phyloP scores from a whole-genome alignment of 2,329 filamentous ascomycete genomes.

The Volutella citrinella region DNA sequence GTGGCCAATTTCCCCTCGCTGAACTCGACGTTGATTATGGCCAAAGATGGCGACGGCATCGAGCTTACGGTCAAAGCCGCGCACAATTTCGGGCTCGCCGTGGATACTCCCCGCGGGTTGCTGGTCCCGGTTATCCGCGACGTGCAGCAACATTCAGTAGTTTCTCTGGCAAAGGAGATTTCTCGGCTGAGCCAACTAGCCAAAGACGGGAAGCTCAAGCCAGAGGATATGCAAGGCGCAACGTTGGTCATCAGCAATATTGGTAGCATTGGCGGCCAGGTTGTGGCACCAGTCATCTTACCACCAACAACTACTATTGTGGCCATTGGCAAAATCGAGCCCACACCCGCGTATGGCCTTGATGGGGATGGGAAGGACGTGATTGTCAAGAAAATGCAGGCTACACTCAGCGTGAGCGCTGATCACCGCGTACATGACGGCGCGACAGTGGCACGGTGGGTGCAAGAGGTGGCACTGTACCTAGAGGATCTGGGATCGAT shows the following conservation, averaged over 20 bases:
- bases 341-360: not conserved
- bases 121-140: not conserved
- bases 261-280: conserved; percentile 4
- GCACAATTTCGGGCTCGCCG: not conserved
- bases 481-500: no score
- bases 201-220: not conserved
- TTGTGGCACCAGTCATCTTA: conserved; percentile 1
- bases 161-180: not conserved
- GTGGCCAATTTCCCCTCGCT: no score
- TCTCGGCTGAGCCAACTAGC: not conserved
- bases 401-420: conserved; percentile 2
- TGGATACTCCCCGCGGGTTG: not conserved
- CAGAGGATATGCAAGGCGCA: not conserved
- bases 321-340: not conserved
- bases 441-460: conserved; percentile 2
- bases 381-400: conserved; percentile 1
- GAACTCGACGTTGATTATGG: no score
- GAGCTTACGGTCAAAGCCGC: no score
- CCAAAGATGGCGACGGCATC: no score
- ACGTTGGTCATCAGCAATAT: conserved; percentile 6
- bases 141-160: not conserved
- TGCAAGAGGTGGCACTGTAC: not conserved
- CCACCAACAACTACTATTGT: not conserved
- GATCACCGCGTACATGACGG: conserved; percentile 3
- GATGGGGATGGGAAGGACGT: not conserved